Base-by-base conservation (phyloP, 148 eudicot genomes). In the Nyssa sinensis region DNA sequence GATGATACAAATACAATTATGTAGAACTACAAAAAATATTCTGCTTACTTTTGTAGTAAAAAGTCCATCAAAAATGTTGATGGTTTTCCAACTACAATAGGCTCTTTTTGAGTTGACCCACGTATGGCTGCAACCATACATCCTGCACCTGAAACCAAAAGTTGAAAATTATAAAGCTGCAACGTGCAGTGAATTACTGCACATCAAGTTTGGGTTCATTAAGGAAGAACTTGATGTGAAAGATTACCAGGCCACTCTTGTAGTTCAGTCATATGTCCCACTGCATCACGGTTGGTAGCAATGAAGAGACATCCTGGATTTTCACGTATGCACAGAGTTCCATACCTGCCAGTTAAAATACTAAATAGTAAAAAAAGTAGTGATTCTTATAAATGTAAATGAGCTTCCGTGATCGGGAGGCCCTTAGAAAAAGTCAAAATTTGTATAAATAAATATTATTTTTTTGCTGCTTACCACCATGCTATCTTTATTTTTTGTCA, bases 71-170 rank as follows among this genome's bases (percentile, higher is more conserved):
- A 65, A 84, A 95, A 89, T 16, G 94, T 83, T 1, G 99, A 88
- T 5, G 99, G 99, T 77, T 95, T 95, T 70, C 99, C 99, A 17
- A 95, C 99, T 34, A 92, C 94, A 70, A 82, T 66, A 62, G 97
- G 99, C 78, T 95, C 94, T 75, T 81, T 90, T 78, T 92, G 74
- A 41, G 97, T 89, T 47, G 97, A 79, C 33, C 97, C 99, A 75
- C 96, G 82, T 8, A 95, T 79, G 62, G 99, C 99, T 77, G 93
- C 94, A 76, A 95, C 99, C 99, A 95, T 95, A 74, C 96, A 89
- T 78, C 99, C 99, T 29, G 96, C 97, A 71, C 97, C 97, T 94
- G 87, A 74, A 81, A 64, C 62, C 66, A 67, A 70, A 69, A 13
- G 35, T 10, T 53, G 55, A 32, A 29, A 12, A 16, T 65, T 23